Evolutionary conservation across 768 basidiomycete genomes (phyloP), one percentile per base, ranked within the genome.

Genomic region (Rubroboletus pulcherrimus): DNA sequence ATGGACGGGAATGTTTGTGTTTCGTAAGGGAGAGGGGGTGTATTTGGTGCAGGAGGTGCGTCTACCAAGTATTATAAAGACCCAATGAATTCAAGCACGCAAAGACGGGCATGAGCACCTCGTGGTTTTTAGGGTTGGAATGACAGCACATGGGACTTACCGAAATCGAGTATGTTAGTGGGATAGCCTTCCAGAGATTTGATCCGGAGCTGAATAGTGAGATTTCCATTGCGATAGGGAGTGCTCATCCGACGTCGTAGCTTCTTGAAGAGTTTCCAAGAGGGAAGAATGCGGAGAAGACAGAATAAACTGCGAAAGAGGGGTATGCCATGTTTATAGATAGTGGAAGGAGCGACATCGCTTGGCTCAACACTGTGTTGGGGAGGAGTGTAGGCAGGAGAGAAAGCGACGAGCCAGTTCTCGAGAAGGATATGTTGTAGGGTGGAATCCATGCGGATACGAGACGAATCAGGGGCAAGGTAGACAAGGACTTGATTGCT

Each of bases 291-390:
- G 51, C 89, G 80, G 44, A 92, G 77, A 41, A 92, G 71, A 50
- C 83, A 85, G 58, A 66, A 75, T 76, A 93, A 7, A 65, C 87
- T 89, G 48, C 91, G 80, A 74, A 92, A 93, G 19, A 91, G 78
- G 33, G 87, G 80, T 63, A 93, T 92, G 35, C 86, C 84, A 62
- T 91, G 85, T 71, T 93, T 93, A 79, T 93, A 93, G 51, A 91
- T 85, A 12, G 86, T 87, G 0, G 90, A 79, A 35, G 86, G 82
- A 14, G 84, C 81, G 38, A 87, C 76, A 55, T 87, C 85, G 47
- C 70, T 61, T 42, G 56, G 61, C 53, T 67, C 67, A 43, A 67
- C 63, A 45, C 67, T 62, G 12, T 59, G 51, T n/a, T 60, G 58
- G 10, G 54, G 21, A 40, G 53, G 52, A 43, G 39, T 55, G 57